A percentile compares a stretch with the other conserved stretches of the same genome.
These are phyloP conservation scores for Eucalyptus pauciflora DNA, from an alignment of 345 rosid genomes.

Conservation along the genomic window DNA sequence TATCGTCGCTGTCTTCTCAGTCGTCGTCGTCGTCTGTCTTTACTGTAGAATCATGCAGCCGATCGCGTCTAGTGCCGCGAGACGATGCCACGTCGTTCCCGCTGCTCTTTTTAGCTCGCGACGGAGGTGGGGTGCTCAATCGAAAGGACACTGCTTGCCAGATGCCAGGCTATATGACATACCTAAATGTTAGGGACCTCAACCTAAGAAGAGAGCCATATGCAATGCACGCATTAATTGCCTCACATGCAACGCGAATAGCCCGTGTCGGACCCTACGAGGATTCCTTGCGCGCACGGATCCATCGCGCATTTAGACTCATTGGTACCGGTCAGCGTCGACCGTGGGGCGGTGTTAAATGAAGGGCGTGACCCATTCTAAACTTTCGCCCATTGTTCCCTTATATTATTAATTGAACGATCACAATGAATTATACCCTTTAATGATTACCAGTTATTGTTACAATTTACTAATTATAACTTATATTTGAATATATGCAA, in stretches of 20 bases:
- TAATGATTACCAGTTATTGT: fast-evolving
- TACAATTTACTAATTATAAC: no score
- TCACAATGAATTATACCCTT: fast-evolving
- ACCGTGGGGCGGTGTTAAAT: neutral
- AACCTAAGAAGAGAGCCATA: neutral
- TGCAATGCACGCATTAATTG: neutral
- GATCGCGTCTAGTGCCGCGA: neutral
- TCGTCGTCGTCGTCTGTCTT: neutral
- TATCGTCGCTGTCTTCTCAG: neutral
- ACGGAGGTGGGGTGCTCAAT: neutral
- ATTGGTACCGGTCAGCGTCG: neutral
- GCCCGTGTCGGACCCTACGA: neutral
- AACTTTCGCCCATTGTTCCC: neutral
- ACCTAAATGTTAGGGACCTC: neutral
- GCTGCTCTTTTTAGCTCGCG: neutral
- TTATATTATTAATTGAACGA: no score
- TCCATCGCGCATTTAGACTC: neutral
- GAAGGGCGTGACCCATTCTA: neutral
- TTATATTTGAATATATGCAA: no score
- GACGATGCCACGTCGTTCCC: neutral
- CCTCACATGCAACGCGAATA: neutral
- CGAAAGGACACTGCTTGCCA: neutral
- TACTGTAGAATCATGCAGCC: neutral
- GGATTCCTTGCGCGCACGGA: neutral
- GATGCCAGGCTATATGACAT: neutral